These are phyloP conservation scores for Botrytis hyacinthi DNA, from an alignment of 2,329 filamentous ascomycete genomes.

Conservation along the genomic window DNA sequence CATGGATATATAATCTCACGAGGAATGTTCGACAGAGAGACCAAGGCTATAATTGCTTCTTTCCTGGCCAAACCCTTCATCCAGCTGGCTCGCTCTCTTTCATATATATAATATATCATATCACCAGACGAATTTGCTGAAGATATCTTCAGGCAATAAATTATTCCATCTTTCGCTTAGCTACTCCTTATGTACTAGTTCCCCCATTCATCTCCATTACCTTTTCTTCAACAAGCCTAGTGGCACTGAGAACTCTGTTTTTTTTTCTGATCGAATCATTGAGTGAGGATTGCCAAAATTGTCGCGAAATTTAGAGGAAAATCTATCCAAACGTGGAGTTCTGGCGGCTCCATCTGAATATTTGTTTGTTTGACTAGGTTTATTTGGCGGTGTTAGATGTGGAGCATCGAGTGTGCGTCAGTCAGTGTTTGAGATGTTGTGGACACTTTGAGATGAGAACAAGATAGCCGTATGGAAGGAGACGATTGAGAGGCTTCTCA, in stretches of 20 bases:
- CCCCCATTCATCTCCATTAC: background rate
- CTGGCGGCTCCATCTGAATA: background rate
- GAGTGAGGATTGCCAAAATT: background rate
- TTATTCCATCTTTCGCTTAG: background rate
- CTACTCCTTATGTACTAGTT: background rate
- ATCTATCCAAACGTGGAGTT: background rate
- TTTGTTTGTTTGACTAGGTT: background rate
- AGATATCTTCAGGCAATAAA: background rate
- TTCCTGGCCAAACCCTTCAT: background rate
- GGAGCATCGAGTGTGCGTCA: too few species aligned
- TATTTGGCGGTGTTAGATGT: background rate
- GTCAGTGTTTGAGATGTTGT: background rate
- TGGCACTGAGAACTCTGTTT: background rate
- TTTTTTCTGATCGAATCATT: background rate
- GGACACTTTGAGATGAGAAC: background rate
- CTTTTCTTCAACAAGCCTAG: background rate
- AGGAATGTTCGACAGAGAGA: background rate
- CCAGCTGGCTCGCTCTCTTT: background rate
- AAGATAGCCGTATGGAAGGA: too few species aligned
- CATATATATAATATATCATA: background rate
- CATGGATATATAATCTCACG: background rate
- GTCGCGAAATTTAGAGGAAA: background rate
- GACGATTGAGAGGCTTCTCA: background rate
- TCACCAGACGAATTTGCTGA: background rate
- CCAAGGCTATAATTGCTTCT: background rate